phyloP scores from a whole-genome alignment of 2,329 filamentous ascomycete species.

The Ophiocordyceps camponoti-leonardi region DNA sequence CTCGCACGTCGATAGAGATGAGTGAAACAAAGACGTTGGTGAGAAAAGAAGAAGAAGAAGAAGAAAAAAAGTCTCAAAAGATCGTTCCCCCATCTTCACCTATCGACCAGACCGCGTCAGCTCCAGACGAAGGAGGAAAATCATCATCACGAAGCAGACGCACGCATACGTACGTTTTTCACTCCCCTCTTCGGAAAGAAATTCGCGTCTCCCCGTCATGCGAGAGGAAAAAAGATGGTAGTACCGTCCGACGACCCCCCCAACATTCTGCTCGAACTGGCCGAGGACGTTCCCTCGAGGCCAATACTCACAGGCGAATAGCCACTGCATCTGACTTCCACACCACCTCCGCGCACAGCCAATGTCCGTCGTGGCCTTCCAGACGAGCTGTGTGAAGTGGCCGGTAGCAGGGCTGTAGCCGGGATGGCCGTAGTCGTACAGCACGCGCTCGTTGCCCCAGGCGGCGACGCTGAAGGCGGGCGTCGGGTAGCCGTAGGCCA shows the following conservation, averaged over 20 bases:
- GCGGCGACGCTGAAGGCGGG: constrained; percentile 40
- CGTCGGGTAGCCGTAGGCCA: constrained; percentile 49
- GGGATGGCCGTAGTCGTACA: constrained; percentile 40
- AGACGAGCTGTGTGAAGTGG: constrained; percentile 60
- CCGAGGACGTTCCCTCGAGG: constrained; percentile 47
- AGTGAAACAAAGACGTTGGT: background rate
- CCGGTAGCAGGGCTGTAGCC: constrained; percentile 44
- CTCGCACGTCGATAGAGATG: background rate
- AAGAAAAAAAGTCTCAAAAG: background rate
- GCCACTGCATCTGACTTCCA: constrained; percentile 35
- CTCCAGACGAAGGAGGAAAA: too few relatives aligned
- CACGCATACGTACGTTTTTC: too few relatives aligned
- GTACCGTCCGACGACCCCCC: constrained; percentile 6
- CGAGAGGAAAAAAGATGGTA: background rate
- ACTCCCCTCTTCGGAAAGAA: too few relatives aligned
- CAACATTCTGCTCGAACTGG: constrained; percentile 21
- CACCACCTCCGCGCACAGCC: constrained; percentile 34
- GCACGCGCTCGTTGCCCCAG: constrained; percentile 38
- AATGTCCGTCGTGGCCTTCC: constrained; percentile 42
- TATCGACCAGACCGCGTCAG: too few relatives aligned
- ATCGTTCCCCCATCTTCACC: background rate
- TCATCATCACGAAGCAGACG: too few relatives aligned
- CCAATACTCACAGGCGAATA: constrained; percentile 54
- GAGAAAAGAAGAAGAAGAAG: too few relatives aligned
- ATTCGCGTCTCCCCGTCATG: background rate